These are phyloP conservation scores for Ogataea nonfermentans DNA, from an alignment of 805 yeast species.

Conservation along the genomic window DNA sequence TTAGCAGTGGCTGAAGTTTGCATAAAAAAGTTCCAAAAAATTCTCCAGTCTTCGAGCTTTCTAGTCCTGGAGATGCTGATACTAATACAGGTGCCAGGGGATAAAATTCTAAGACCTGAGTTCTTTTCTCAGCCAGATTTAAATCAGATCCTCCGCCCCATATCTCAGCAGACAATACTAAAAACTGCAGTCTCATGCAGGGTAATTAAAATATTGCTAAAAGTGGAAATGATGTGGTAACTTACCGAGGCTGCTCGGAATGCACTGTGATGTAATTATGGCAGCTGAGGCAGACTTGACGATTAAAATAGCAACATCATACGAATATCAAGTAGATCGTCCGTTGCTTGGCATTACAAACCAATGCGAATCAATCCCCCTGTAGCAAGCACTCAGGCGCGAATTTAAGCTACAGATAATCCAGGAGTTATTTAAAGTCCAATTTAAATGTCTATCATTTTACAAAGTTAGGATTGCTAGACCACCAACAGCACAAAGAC, in stretches of 20 bases:
- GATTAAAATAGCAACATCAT: too few relatives aligned
- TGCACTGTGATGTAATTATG: conserved; percentile 2
- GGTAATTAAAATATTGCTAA: conserved; percentile 4
- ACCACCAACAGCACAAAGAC: conserved; percentile 22
- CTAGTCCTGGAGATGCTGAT: neutral
- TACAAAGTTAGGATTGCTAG: conserved; percentile 25
- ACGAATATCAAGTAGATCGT: neutral
- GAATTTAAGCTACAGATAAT: neutral
- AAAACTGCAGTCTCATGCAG: conserved; percentile 1
- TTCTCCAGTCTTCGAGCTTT: neutral
- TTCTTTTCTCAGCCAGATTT: neutral
- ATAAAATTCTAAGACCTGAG: too few relatives aligned
- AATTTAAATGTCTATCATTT: conserved; percentile 3
- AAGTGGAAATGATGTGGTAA: conserved; percentile 4
- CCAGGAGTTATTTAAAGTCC: neutral
- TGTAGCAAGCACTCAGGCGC: neutral
- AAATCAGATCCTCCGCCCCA: conserved; percentile 5
- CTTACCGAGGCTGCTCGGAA: neutral
- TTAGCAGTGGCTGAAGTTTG: neutral
- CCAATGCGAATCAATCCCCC: too few relatives aligned
- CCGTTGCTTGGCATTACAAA: too few relatives aligned
- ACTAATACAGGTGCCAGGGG: too few relatives aligned
- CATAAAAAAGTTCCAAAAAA: conserved; percentile 1
- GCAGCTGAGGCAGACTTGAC: neutral
- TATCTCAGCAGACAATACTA: neutral